phyloP scores from a whole-genome alignment of 2,329 filamentous ascomycete genomes.

The Curvularia lunata region DNA sequence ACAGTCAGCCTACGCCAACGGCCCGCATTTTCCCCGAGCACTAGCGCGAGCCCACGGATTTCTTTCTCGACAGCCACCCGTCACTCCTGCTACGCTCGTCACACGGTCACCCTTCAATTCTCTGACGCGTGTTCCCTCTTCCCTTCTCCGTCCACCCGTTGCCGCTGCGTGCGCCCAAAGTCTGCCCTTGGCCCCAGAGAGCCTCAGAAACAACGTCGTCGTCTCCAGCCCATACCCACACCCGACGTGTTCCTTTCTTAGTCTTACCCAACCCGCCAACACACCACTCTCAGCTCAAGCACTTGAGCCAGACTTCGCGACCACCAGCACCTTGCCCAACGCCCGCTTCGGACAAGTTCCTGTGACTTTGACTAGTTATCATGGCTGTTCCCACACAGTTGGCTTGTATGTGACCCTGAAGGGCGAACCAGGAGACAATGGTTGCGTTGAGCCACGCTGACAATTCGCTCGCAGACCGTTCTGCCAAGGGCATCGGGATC shows the following conservation, averaged over 20 bases:
- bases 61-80: constrained; percentile 23
- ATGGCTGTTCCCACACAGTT: constrained; percentile 95
- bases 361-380: constrained; percentile 93
- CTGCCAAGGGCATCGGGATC: constrained; percentile 93
- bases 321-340: constrained; percentile 41
- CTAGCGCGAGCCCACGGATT: constrained; percentile 33
- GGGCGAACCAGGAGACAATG: background rate
- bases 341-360: constrained; percentile 46
- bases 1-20: constrained; percentile 18
- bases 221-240: constrained; percentile 22
- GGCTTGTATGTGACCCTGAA: constrained; percentile 67
- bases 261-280: constrained; percentile 39
- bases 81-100: constrained; percentile 24
- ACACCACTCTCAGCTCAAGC: constrained; percentile 22
- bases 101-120: constrained; percentile 35
- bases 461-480: constrained; percentile 67
- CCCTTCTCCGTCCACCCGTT: constrained; percentile 27
- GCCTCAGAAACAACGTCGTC: constrained; percentile 37
- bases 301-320: constrained; percentile 41
- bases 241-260: constrained; percentile 41
- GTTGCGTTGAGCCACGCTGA: constrained; percentile 17
- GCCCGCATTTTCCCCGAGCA: constrained; percentile 31
- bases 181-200: constrained; percentile 35
- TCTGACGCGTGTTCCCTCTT: constrained; percentile 24
- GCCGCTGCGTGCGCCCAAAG: constrained; percentile 43